phyloP scores from a whole-genome alignment of 768 basidiomycete genomes.

The Pleurotus eryngii region DNA sequence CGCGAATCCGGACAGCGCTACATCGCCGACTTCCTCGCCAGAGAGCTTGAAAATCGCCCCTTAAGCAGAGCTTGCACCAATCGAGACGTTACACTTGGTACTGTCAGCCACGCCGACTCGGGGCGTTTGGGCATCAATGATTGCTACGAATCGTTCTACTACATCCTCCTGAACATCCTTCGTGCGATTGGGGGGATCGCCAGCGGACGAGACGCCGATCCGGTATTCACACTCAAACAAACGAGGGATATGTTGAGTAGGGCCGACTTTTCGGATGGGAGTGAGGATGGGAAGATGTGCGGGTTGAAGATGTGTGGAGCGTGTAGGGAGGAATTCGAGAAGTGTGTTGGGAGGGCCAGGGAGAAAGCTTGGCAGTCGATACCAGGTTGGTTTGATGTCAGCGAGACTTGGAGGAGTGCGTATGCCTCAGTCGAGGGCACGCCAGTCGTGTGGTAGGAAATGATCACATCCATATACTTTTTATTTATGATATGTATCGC shows the following conservation, averaged over 20 bases:
- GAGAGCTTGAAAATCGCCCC: constrained; percentile 46
- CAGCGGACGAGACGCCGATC: constrained; percentile 70
- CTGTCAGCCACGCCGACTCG: background rate
- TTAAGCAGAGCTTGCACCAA: constrained; percentile 50
- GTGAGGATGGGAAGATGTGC: background rate
- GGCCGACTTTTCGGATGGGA: constrained; percentile 45
- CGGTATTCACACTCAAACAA: constrained; percentile 65
- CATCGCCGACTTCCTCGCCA: constrained; percentile 57
- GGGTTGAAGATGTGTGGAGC: constrained; percentile 4
- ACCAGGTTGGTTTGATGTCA: background rate
- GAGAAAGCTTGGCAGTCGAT: constrained; percentile 1
- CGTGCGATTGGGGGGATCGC: constrained; percentile 71
- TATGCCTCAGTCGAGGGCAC: too few species aligned
- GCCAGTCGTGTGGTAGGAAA: too few species aligned
- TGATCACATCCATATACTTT: too few species aligned
- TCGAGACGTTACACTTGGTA: constrained; percentile 23
- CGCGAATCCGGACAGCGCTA: constrained; percentile 64
- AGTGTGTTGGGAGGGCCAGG: background rate
- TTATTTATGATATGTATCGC: too few species aligned
- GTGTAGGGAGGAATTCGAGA: constrained; percentile 3
- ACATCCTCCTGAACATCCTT: constrained; percentile 69
- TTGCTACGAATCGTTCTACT: constrained; percentile 73
- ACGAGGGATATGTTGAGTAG: constrained; percentile 69
- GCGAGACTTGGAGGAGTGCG: too few species aligned
- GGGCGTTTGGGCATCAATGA: constrained; percentile 12